Evolutionary conservation across 202 grass and related monocot genomes (phyloP), one percentile per base, ranked within the genome.

Genomic region (Zizania palustris): DNA sequence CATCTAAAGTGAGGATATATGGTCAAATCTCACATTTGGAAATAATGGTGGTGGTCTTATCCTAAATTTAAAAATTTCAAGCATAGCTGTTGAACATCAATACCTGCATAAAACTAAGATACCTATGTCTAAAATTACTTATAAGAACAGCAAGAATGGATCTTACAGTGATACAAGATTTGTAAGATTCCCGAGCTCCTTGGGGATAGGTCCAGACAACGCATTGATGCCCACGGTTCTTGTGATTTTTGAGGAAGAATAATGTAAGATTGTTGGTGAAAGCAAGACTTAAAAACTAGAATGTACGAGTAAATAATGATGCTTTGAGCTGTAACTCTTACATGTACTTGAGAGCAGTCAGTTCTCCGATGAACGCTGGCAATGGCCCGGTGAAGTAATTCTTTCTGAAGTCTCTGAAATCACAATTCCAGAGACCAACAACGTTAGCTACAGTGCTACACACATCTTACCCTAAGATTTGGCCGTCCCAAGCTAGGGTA

Each of bases 201-300:
- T 97, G 20, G 95, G 91, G 46, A 97, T 15, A 82, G 89, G 82
- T 74, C 95, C 91, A n/a, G 91, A 90, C 66, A 97, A 86, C 7
- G 80, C 91, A 90, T 97, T 94, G 69, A 37, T 76, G 14, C 87
- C 89, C 8, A 97, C 66, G 10, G 71, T 45, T 54, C 94, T 97
- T 79, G 73, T 9, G 7, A 51, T 58, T 74, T 84, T 46, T 4
- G 46, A 35, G 54, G 63, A 39, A 57, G 50, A 92, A 73, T 0
- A 85, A 56, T 63, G 37, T 65, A 2, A 78, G 75, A 74, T 43
- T 41, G 33, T 22, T 21, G 9, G 16, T 18, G 0, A 62, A 41
- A 9, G 7, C 39, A 62, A 42, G 8, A 78, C 7, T 5, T 71
- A 59, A n/a, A 49, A 49, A 49, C 15, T 53, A 11, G 18, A 53